A percentile compares a stretch with the other conserved stretches of the same genome.
Evolutionary conservation across 2,329 filamentous ascomycete genomes (phyloP).

Genomic region (Cryphonectria naterciae): DNA sequence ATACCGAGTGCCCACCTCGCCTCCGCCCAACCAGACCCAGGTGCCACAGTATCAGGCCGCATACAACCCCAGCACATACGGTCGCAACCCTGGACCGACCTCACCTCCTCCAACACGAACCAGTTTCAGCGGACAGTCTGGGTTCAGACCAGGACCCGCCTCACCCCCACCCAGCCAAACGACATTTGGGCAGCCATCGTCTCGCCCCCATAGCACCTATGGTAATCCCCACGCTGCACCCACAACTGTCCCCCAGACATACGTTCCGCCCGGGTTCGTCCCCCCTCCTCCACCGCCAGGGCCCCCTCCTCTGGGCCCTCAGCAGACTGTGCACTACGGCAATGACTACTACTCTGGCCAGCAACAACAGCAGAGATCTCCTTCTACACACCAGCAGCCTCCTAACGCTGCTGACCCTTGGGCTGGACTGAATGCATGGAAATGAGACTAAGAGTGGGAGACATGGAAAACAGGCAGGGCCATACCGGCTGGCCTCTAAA

Average conservation of each 20-base stretch:
- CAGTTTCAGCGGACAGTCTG: conserved; percentile 39
- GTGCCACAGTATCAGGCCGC: conserved; percentile 48
- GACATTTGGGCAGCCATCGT: conserved; percentile 48
- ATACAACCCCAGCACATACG: conserved; percentile 64
- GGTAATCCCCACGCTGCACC: conserved; percentile 45
- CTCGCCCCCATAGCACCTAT: conserved; percentile 53
- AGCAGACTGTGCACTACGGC: conserved; percentile 63
- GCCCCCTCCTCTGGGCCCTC: conserved; percentile 63
- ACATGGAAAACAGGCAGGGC: background rate
- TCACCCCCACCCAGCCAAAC: conserved; percentile 64
- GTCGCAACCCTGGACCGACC: conserved; percentile 59
- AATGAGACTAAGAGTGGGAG: conserved; percentile 43
- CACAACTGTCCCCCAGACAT: conserved; percentile 32
- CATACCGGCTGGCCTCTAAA: background rate
- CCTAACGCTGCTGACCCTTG: conserved; percentile 60
- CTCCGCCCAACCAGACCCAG: conserved; percentile 53
- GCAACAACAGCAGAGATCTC: conserved; percentile 47
- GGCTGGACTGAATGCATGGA: conserved; percentile 73
- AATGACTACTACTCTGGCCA: conserved; percentile 55
- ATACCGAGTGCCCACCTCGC: conserved; percentile 62
- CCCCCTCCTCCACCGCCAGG: conserved; percentile 67
- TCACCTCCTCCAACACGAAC: conserved; percentile 47
- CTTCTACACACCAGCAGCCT: conserved; percentile 38
- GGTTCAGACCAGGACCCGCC: conserved; percentile 43
- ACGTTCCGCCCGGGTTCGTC: conserved; percentile 61